phyloP scores from a whole-genome alignment of 805 yeast genomes.

The Cyberlindnera lachancei region DNA sequence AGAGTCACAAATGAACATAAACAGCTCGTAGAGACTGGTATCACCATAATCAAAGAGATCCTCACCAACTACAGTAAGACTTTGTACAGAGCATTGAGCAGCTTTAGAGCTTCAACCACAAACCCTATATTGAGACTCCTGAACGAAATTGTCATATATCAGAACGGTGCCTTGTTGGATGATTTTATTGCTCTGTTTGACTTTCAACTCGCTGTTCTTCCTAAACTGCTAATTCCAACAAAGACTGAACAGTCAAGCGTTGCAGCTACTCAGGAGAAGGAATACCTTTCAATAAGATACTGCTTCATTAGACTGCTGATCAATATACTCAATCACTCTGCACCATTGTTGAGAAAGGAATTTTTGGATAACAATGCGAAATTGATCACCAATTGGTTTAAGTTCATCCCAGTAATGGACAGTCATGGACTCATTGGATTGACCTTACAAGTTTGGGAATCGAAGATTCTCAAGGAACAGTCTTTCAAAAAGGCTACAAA shows the following conservation, averaged over 20 bases:
- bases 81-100: constrained; percentile 59
- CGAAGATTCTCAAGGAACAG: constrained; percentile 48
- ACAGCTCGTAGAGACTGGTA: constrained; percentile 22
- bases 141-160: constrained; percentile 40
- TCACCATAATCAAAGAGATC: constrained; percentile 42
- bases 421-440: constrained; percentile 31
- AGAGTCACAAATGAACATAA: constrained; percentile 10
- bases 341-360: constrained; percentile 57
- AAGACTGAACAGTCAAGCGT: constrained; percentile 37
- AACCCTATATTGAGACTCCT: constrained; percentile 57
- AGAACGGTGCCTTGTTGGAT: constrained; percentile 43
- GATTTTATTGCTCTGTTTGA: constrained; percentile 64
- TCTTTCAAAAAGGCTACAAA: constrained; percentile 62
- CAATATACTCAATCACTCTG: constrained; percentile 38
- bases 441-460: constrained; percentile 41
- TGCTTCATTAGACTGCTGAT: constrained; percentile 59
- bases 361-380: constrained; percentile 48
- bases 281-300: constrained; percentile 42
- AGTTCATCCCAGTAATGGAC: constrained; percentile 50
- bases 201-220: constrained; percentile 50
- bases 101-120: constrained; percentile 48
- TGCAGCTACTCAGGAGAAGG: constrained; percentile 26
- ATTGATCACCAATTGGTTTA: constrained; percentile 61
- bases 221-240: constrained; percentile 52
- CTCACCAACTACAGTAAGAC: constrained; percentile 51